Conservation (phyloP, 1,284 basidiomycete species). For the Hortiboletus rubellus region DNA sequence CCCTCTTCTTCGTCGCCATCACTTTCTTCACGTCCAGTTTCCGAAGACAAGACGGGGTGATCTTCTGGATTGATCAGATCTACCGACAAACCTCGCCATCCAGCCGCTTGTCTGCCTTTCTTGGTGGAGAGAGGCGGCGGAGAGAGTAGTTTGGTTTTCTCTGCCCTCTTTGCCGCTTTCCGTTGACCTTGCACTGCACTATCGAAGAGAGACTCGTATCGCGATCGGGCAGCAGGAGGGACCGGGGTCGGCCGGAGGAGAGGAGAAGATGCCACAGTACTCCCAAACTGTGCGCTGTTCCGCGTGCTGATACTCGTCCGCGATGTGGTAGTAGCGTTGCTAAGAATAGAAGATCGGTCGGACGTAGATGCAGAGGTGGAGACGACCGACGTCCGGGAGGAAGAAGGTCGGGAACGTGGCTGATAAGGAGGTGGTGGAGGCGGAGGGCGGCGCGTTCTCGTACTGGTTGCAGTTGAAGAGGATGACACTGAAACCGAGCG, state of each 20-base stretch:
- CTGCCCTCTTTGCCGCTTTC: slow-evolving; percentile 38
- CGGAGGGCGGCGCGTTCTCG: slow-evolving; percentile 35
- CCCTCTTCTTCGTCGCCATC: slow-evolving; percentile 35
- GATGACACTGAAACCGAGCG: slow-evolving; percentile 35
- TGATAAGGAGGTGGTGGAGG: slow-evolving; percentile 38
- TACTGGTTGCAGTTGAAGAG: slow-evolving; percentile 31
- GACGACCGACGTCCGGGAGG: slow-evolving; percentile 42
- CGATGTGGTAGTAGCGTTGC: slow-evolving; percentile 46
- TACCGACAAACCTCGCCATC: slow-evolving; percentile 76
- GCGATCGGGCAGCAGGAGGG: slow-evolving; percentile 56
- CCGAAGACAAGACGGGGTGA: slow-evolving; percentile 20
- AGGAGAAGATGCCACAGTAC: slow-evolving; percentile 23
- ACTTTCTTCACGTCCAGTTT: slow-evolving; percentile 27
- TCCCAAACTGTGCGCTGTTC: slow-evolving; percentile 27
- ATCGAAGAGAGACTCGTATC: slow-evolving; percentile 68
- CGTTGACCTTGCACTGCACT: slow-evolving; percentile 54
- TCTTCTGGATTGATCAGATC: slow-evolving; percentile 59
- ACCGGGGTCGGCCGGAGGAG: slow-evolving; percentile 60
- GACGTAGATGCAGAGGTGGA: slow-evolving; percentile 47
- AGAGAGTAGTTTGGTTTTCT: slow-evolving; percentile 35
- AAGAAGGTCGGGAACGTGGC: slow-evolving; percentile 32
- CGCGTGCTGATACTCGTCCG: slow-evolving; percentile 47
- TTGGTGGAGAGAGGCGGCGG: slow-evolving; percentile 42
- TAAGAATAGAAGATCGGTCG: slow-evolving; percentile 64
- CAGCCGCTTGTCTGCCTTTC: slow-evolving; percentile 56